Evolutionary conservation across 2,329 filamentous ascomycete genomes (phyloP).

Genomic region (Zymoseptoria pseudotritici): DNA sequence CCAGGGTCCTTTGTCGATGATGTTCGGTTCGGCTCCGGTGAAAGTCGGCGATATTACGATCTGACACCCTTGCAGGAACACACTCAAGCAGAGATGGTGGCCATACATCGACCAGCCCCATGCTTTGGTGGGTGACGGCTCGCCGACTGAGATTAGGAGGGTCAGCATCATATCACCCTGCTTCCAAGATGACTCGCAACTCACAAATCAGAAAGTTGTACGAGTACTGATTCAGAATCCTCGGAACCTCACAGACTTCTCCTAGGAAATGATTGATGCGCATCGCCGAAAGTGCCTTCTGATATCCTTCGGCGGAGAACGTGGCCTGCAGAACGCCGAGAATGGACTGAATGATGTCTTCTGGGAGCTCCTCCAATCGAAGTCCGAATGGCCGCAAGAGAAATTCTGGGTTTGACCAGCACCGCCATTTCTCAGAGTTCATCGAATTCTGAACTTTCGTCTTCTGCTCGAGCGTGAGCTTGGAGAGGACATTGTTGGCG

Average conservation of each 20-base stretch:
- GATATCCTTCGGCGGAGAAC: conserved; percentile 62
- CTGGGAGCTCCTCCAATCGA: conserved; percentile 57
- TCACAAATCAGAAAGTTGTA: conserved; percentile 49
- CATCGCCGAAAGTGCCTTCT: conserved; percentile 63
- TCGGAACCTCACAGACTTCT: conserved; percentile 53
- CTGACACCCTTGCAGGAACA: conserved; percentile 59
- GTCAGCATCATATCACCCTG: not conserved
- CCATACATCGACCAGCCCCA: conserved; percentile 74
- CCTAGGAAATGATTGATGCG: conserved; percentile 69
- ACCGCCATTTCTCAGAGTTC: conserved; percentile 64
- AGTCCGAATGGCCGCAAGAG: conserved; percentile 61
- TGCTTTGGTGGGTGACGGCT: conserved; percentile 48
- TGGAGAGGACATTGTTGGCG: conserved; percentile 39
- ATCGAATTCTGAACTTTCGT: conserved; percentile 51
- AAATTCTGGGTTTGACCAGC: conserved; percentile 67
- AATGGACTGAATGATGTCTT: conserved; percentile 41
- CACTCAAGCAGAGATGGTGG: conserved; percentile 67
- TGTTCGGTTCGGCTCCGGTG: conserved; percentile 71
- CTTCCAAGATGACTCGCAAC: not conserved
- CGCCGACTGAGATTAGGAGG: conserved; percentile 53
- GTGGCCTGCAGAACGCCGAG: conserved; percentile 51
- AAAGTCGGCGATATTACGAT: conserved; percentile 68
- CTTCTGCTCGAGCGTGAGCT: conserved; percentile 45
- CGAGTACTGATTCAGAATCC: conserved; percentile 64
- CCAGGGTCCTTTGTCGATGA: conserved; percentile 59